Base-by-base conservation (phyloP, 208 protist genomes). In the Porcisia deanei region DNA sequence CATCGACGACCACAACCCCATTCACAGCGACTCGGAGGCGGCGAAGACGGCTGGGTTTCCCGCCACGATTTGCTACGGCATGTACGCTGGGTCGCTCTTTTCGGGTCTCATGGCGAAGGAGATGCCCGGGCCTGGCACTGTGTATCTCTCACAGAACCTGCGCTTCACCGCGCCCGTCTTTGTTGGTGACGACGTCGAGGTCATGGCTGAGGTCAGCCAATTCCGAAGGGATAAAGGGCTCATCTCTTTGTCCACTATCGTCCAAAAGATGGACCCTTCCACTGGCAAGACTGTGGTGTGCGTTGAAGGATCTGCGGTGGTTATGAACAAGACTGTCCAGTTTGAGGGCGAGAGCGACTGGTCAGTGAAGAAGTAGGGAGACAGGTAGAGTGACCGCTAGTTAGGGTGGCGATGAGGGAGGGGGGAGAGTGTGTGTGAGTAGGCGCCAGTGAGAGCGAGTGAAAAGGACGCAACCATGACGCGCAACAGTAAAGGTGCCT, bases 321-420 rank as follows among this genome's bases (percentile, higher is more conserved):
- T 88, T n/a, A 86, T 94, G 79, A 97, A 96, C 75, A 96, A 96
- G 79, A 85, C 61, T 7, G 73, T 95, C 0, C 80, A 74, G 39
- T 96, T 96, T 73, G 91, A 96, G 71, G 91, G 91, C 14, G 91
- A 94, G 63, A 96, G 90, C 61, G 87, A 88, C 58, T 96, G 91
- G 90, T 92, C 79, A 3, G 70, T 88, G 39, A 54, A 71, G 53
- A 81, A 80, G 67, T 86, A 81, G 67, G 22, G 58, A 61, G 25
- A 14, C 72, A 30, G 53, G 53, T 1, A n/a, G 39, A 22, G 47
- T 52, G 47, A 1, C 0, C 47, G 47, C 47, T 52, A 12, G 47
- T 12, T 52, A 12, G 47, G 47, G 45, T 34, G 47, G 47, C 37
- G 34, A 14, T 0, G 61, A 12, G 0, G 47, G 0, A 34, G 18